phyloP scores from a whole-genome alignment of 2,329 filamentous ascomycete genomes.

The Fusarium miscanthi region DNA sequence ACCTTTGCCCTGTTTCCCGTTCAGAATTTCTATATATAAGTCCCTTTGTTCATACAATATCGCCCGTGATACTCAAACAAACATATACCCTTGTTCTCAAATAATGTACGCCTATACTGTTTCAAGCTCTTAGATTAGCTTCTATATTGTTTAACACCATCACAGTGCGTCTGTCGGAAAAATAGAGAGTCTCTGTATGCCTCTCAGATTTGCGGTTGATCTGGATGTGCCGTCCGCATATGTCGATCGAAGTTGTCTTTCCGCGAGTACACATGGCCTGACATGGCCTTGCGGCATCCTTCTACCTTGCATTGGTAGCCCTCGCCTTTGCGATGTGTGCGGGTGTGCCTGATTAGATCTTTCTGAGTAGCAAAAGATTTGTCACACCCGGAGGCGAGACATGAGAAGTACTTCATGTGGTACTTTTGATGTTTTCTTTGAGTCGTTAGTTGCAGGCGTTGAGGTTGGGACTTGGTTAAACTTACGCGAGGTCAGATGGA shows the following conservation, averaged over 20 bases:
- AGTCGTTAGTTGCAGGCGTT: constrained; percentile 6
- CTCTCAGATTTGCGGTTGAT: constrained; percentile 41
- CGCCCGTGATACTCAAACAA: constrained; percentile 26
- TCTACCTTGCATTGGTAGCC: constrained; percentile 44
- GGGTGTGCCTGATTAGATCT: constrained; percentile 42
- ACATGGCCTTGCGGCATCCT: constrained; percentile 44
- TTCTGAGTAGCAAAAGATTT: constrained; percentile 45
- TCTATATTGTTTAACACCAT: constrained; percentile 5
- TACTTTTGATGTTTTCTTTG: constrained; percentile 45
- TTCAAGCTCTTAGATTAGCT: constrained; percentile 12
- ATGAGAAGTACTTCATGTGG: constrained; percentile 45
- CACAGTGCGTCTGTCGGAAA: constrained; percentile 29
- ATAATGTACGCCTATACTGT: constrained; percentile 17
- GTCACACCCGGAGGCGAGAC: constrained; percentile 41
- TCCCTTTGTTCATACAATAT: constrained; percentile 13
- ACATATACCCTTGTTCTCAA: constrained; percentile 18
- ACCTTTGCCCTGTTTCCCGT: neutral
- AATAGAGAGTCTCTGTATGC: constrained; percentile 34
- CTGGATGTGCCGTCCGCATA: constrained; percentile 44
- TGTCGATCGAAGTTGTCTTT: constrained; percentile 47
- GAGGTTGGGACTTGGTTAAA: neutral
- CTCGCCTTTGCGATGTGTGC: constrained; percentile 44
- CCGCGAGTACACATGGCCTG: constrained; percentile 44
- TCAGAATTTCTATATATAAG: constrained; percentile 7
- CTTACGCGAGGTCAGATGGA: constrained; percentile 45